A percentile compares a stretch with the other conserved stretches of the same genome.
These are phyloP conservation scores for Crotalaria pallida DNA, from an alignment of 306 rosid species.

Conservation along the genomic window DNA sequence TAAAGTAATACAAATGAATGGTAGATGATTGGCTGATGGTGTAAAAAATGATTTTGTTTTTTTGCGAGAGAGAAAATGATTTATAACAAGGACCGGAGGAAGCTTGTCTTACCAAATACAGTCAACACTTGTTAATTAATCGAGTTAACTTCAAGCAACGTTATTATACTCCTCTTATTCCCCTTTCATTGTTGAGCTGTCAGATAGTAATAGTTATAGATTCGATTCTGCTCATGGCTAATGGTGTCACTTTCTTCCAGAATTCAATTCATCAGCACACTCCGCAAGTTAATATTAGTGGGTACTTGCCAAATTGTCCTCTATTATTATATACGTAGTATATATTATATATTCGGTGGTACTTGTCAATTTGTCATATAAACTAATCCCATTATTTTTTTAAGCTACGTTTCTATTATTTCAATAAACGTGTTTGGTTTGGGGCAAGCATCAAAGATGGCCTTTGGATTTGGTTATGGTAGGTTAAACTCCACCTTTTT, in stretches of 20 bases:
- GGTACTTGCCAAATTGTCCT: no score
- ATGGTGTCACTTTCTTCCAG: slow-evolving; percentile 7
- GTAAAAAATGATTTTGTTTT: no score
- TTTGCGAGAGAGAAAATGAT: no score
- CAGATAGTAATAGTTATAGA: neutral
- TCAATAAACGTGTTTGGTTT: neutral
- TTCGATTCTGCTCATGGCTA: neutral
- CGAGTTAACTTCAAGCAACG: no score
- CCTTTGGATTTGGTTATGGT: neutral
- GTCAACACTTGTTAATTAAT: no score
- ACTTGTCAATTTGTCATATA: neutral
- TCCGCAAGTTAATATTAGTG: neutral
- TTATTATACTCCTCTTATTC: neutral
- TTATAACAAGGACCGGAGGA: no score
- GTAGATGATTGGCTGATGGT: no score
- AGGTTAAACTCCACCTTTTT: neutral
- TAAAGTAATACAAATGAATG: no score
- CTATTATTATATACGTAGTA: no score
- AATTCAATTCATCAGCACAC: neutral
- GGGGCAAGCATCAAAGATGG: neutral
- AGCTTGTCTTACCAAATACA: no score
- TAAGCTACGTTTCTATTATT: neutral
- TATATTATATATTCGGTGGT: no score
- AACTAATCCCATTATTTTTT: neutral
- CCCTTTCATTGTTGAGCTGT: neutral